Conservation (phyloP, 352 stramenopile genomes). For the Globisporangium abappressorium region DNA sequence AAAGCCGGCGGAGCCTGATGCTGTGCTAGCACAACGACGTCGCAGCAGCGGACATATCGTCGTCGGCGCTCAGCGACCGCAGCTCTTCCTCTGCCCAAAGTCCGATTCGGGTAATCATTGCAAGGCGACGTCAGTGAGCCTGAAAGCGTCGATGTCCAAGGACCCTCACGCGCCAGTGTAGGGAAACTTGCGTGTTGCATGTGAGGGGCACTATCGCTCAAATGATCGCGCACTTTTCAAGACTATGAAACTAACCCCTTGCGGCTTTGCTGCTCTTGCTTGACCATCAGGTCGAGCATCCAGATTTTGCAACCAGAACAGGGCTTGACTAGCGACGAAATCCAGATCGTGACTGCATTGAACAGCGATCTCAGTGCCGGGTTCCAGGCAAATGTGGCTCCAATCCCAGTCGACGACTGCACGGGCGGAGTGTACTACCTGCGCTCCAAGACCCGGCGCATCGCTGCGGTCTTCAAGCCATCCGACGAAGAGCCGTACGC, state of each 20-base stretch:
- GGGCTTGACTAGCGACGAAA: background rate
- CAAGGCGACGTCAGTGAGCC: background rate
- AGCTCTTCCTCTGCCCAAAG: background rate
- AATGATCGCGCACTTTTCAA: too few species aligned
- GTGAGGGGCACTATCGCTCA: too few species aligned
- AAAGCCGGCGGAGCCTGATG: background rate
- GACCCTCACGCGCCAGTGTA: conserved; percentile 1
- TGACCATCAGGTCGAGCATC: background rate
- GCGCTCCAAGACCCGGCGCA: conserved; percentile 32
- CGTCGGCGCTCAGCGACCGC: conserved; percentile 6
- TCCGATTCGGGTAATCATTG: background rate
- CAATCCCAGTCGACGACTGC: conserved; percentile 53
- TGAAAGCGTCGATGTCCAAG: background rate
- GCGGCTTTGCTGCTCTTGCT: background rate
- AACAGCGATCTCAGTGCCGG: conserved; percentile 29
- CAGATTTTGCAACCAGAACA: background rate
- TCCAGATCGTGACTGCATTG: conserved; percentile 22
- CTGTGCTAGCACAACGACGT: background rate
- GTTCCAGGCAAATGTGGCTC: conserved; percentile 31
- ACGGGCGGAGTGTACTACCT: conserved; percentile 68
- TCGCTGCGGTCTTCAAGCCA: conserved; percentile 65
- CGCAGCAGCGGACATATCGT: conserved; percentile 16
- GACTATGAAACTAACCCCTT: background rate
- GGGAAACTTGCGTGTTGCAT: background rate
- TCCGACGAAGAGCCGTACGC: conserved; percentile 64